Conservation (phyloP, 73 alveolate genomes). For the Tetrahymena malaccensis region DNA sequence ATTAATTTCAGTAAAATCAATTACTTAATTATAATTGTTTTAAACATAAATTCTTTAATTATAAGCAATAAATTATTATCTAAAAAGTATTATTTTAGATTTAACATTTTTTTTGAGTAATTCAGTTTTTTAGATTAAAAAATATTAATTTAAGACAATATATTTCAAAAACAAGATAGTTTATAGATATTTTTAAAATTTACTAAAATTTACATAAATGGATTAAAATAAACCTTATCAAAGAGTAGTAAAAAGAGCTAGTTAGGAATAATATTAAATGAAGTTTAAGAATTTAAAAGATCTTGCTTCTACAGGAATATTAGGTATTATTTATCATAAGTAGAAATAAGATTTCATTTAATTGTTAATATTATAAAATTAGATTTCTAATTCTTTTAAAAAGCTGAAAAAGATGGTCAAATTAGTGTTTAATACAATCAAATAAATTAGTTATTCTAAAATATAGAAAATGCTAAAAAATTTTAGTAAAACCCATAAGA, state of each 20-base stretch:
- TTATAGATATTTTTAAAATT: too few species aligned
- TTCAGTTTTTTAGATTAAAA: too few species aligned
- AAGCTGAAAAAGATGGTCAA: neutral
- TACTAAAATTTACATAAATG: neutral
- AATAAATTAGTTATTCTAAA: neutral
- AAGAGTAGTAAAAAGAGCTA: neutral
- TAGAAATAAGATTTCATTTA: neutral
- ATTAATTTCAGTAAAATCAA: too few species aligned
- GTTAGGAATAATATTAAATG: neutral
- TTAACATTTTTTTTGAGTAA: too few species aligned
- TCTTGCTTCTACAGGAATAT: neutral
- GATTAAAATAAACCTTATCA: neutral
- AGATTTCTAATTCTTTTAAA: neutral
- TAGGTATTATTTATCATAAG: neutral
- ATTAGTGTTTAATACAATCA: neutral
- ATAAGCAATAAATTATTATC: too few species aligned
- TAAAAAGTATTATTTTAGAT: too few species aligned
- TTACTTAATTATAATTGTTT: too few species aligned
- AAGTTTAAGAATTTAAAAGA: neutral
- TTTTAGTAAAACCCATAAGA: neutral
- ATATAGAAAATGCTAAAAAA: neutral
- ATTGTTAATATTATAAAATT: neutral
- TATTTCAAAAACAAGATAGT: too few species aligned
- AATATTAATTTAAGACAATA: too few species aligned
- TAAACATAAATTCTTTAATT: too few species aligned